phyloP scores from a whole-genome alignment of 345 rosid genomes.

The Conringia planisiliqua region DNA sequence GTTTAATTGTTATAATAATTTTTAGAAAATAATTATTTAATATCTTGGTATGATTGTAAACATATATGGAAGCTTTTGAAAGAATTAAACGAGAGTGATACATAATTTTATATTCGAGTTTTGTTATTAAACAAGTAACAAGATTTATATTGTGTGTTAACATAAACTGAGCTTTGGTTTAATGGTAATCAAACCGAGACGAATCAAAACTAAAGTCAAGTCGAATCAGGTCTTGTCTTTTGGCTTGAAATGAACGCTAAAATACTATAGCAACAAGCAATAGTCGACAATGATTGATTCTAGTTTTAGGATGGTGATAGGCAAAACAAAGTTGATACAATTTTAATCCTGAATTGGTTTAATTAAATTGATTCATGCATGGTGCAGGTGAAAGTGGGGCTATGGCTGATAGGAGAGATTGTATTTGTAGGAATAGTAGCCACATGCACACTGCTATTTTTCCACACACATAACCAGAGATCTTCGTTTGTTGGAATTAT shows the following conservation, averaged over 20 bases:
- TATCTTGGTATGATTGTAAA: background rate
- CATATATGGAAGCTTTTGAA: background rate
- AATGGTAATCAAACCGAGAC: background rate
- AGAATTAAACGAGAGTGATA: background rate
- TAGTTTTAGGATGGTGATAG: constrained; percentile 5
- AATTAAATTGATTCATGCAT: background rate
- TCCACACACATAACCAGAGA: constrained; percentile 37
- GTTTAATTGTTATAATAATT: too few relatives aligned
- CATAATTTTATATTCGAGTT: background rate
- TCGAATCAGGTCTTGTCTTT: background rate
- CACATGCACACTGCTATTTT: constrained; percentile 35
- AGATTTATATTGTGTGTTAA: background rate
- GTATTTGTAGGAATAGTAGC: constrained; percentile 33
- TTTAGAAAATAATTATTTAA: background rate
- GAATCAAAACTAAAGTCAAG: background rate
- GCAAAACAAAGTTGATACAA: background rate
- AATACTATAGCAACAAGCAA: background rate
- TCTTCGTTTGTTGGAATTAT: constrained; percentile 35
- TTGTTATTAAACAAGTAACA: background rate
- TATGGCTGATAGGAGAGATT: constrained; percentile 35
- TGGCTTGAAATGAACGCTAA: background rate
- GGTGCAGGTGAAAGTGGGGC: constrained; percentile 34
- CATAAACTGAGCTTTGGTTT: background rate
- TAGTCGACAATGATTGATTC: constrained; percentile 12
- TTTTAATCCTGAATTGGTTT: background rate